Evolutionary conservation across 768 basidiomycete species (phyloP).

Genomic region (Astraeus odoratus): DNA sequence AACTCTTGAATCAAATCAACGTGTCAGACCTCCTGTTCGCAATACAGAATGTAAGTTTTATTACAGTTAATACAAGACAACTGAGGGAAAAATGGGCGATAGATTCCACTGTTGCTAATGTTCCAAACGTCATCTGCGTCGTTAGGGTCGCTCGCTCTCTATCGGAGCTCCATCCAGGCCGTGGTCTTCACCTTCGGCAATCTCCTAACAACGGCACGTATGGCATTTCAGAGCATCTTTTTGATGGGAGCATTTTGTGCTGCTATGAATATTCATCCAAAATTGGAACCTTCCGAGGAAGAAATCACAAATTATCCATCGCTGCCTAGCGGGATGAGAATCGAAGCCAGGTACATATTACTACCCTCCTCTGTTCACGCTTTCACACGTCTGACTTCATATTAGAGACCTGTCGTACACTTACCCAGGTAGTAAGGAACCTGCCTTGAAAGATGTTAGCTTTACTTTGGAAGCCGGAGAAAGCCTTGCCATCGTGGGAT

Average conservation of each 20-base stretch:
- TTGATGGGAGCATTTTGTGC: conserved; percentile 83
- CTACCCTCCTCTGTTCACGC: conserved; percentile 8
- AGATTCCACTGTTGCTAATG: conserved; percentile 73
- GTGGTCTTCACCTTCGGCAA: conserved; percentile 60
- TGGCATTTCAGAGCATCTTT: conserved; percentile 83
- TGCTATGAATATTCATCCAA: conserved; percentile 62
- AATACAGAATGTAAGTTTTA: conserved; percentile 62
- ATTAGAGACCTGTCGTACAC: conserved; percentile 61
- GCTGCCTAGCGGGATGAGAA: conserved; percentile 52
- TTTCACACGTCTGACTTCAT: conserved; percentile 8
- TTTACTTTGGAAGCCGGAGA: conserved; percentile 70
- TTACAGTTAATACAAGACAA: not conserved
- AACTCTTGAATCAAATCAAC: conserved; percentile 48
- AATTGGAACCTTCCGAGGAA: conserved; percentile 54
- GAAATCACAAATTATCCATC: conserved; percentile 43
- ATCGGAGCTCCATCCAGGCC: conserved; percentile 70
- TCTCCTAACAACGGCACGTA: conserved; percentile 54
- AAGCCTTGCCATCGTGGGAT: conserved; percentile 79
- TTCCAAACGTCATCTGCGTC: conserved; percentile 67
- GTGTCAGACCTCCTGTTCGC: conserved; percentile 58
- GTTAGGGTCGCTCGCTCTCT: conserved; percentile 75
- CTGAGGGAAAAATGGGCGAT: conserved; percentile 5
- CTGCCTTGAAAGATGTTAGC: conserved; percentile 63
- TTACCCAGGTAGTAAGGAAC: conserved; percentile 67
- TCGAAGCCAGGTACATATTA: conserved; percentile 62